Base-by-base conservation (phyloP, 108 stramenopile genomes). In the Thalassiosira profunda region DNA sequence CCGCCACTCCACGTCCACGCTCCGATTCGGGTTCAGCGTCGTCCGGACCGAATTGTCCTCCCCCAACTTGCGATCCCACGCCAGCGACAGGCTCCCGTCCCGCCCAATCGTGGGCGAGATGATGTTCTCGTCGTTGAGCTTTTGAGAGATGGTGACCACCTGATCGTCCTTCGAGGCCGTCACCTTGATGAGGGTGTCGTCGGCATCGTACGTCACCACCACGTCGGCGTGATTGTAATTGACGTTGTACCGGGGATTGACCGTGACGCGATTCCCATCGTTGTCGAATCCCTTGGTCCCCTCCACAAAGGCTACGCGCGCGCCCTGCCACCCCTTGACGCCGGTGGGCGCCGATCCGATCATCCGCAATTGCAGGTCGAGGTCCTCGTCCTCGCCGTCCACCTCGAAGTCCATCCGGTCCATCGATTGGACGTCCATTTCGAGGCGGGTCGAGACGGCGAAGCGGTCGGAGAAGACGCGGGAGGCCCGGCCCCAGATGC, bases 211-310 rank as follows among this genome's bases (percentile, higher is more conserved):
- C 11, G 72, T 77, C 51, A 95, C 44, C 43, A 91, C 89, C 29
- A 92, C 91, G 66, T 95, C 88, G 41, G 74, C 75, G 11, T 80
- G 69, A 51, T 83, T 71, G 37, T 68, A 64, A 24, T 69, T 81
- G 3, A 92, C 43, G 68, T 91, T 75, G 82, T 86, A 90, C 18
- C 86, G 71, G 17, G 94, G 94, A 67, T 82, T 92, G 65, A 95
- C 59, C 14, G 89, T 91, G 15, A 95, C 71, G 37, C 85, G 74
- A 70, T 82, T 87, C 18, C 91, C 94, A 45, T 87, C 74, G 28
- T 80, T 67, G 72, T 91, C 87, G 44, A 91, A 69, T 4, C 90
- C 89, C 81, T 95, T 95, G 75, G 87, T 90, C 28, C 87, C 86
- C 69, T 89, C 84, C 43, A 91, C 62, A 43, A 44, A 55, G 8